Evolutionary conservation across 768 basidiomycete species (phyloP).

Genomic region (Boletales sp.): DNA sequence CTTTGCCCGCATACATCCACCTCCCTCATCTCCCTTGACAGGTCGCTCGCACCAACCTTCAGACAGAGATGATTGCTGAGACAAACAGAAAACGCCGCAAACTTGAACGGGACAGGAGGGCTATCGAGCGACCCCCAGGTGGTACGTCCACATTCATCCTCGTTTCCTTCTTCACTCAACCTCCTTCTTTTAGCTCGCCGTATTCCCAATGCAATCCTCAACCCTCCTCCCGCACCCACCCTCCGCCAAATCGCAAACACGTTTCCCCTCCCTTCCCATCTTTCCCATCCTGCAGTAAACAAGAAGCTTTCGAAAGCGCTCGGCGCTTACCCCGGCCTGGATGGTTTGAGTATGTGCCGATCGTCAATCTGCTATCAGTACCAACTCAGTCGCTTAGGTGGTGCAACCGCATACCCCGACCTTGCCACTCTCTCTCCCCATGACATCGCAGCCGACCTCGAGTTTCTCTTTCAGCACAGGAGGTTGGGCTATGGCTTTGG

Average conservation of each 20-base stretch:
- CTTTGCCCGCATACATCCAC: slow-evolving; percentile 1
- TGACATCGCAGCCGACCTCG: slow-evolving; percentile 53
- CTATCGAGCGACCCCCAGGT: slow-evolving; percentile 70
- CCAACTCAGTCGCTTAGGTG: slow-evolving; percentile 15
- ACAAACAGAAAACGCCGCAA: slow-evolving; percentile 81
- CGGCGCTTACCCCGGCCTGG: slow-evolving; percentile 15
- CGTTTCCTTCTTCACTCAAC: slow-evolving; percentile 2
- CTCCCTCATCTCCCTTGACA: slow-evolving; percentile 27
- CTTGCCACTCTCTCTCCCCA: slow-evolving; percentile 39
- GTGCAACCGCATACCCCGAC: slow-evolving; percentile 37
- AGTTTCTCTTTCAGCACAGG: slow-evolving; percentile 47
- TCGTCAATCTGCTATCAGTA: slow-evolving; percentile 2
- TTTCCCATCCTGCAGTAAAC: slow-evolving; percentile 19
- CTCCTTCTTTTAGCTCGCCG: slow-evolving; percentile 41
- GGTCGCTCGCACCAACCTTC: slow-evolving; percentile 74
- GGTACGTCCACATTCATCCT: slow-evolving; percentile 41
- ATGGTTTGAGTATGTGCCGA: slow-evolving; percentile 14
- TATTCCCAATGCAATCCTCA: slow-evolving; percentile 52
- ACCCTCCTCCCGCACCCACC: slow-evolving; percentile 54
- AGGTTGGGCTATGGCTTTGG: slow-evolving; percentile 25
- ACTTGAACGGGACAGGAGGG: slow-evolving; percentile 82
- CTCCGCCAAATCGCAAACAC: slow-evolving; percentile 66
- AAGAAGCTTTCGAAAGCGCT: slow-evolving; percentile 17
- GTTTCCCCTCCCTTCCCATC: slow-evolving; percentile 43
- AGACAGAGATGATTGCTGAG: slow-evolving; percentile 86